Conservation (phyloP, 2,329 filamentous ascomycete genomes). For the Pseudonectria foliicola region DNA sequence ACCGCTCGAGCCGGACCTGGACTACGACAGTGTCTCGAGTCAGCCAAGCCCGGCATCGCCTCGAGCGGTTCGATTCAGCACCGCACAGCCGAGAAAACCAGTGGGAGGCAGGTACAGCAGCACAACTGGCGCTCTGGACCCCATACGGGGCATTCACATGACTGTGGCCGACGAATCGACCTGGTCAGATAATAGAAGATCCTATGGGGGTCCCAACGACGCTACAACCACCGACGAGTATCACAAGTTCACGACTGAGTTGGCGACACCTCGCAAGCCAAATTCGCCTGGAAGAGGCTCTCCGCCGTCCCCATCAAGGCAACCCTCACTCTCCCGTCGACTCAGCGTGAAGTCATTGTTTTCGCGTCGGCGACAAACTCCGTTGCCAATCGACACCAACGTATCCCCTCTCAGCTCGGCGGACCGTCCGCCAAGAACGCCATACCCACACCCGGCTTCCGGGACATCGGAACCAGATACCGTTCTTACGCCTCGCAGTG, state of each 20-base stretch:
- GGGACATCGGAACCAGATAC: conserved; percentile 6
- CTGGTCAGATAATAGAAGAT: conserved; percentile 9
- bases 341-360: conserved; percentile 23
- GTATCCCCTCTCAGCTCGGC: conserved; percentile 6
- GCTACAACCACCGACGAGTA: conserved; percentile 27
- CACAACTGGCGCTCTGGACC: conserved; percentile 3
- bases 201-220: conserved; percentile 24
- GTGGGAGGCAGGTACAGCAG: background rate
- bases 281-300: conserved; percentile 9
- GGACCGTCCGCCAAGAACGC: conserved; percentile 8
- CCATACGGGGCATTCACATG: conserved; percentile 5
- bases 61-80: conserved; percentile 1
- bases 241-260: conserved; percentile 26
- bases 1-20: conserved; percentile 13
- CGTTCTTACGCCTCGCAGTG: conserved; percentile 18
- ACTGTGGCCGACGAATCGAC: conserved; percentile 8
- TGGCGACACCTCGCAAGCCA: conserved; percentile 22
- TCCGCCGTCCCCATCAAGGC: conserved; percentile 9
- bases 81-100: background rate
- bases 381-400: conserved; percentile 9
- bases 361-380: conserved; percentile 18
- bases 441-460: conserved; percentile 8
- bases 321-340: conserved; percentile 14
- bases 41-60: conserved; percentile 18
- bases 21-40: conserved; percentile 16